phyloP scores from a whole-genome alignment of 192 early-diverging fungal genomes.

The Gaertneriomyces semiglobifer region DNA sequence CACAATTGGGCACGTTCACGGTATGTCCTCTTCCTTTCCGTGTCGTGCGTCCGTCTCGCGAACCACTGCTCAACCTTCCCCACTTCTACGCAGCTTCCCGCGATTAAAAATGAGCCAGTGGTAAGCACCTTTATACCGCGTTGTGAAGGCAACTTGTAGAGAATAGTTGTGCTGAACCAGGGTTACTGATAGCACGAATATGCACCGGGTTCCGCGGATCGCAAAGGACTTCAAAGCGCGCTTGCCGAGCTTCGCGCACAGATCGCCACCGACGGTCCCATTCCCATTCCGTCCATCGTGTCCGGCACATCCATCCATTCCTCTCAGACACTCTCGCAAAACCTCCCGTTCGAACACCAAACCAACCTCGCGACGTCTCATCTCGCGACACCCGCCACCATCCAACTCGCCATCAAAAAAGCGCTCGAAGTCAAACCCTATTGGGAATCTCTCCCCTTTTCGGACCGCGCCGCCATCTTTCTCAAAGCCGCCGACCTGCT shows the following conservation, averaged over 20 bases:
- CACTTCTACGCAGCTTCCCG: constrained; percentile 8
- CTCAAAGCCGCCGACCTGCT: constrained; percentile 96
- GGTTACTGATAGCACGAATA: constrained; percentile 54
- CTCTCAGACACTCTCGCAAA: constrained; percentile 50
- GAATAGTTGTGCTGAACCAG: background rate
- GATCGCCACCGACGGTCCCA: constrained; percentile 47
- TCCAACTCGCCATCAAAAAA: constrained; percentile 72
- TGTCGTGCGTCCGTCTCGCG: background rate
- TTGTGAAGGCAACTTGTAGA: background rate
- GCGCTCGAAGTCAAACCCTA: constrained; percentile 76
- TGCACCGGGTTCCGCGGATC: constrained; percentile 69
- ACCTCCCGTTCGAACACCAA: constrained; percentile 79
- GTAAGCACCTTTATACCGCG: constrained; percentile 2
- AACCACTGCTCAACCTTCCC: background rate
- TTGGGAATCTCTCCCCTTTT: constrained; percentile 93
- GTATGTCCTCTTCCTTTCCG: background rate
- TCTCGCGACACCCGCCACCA: constrained; percentile 62
- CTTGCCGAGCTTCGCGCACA: constrained; percentile 66
- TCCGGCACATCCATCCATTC: constrained; percentile 70
- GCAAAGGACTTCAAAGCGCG: constrained; percentile 70
- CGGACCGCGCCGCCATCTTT: constrained; percentile 92
- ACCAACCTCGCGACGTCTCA: constrained; percentile 78
- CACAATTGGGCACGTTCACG: constrained; percentile 25
- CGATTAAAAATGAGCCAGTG: constrained; percentile 25
- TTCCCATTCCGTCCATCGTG: constrained; percentile 78